Conservation (phyloP, 345 rosid species). For the Carallia brachiata region DNA sequence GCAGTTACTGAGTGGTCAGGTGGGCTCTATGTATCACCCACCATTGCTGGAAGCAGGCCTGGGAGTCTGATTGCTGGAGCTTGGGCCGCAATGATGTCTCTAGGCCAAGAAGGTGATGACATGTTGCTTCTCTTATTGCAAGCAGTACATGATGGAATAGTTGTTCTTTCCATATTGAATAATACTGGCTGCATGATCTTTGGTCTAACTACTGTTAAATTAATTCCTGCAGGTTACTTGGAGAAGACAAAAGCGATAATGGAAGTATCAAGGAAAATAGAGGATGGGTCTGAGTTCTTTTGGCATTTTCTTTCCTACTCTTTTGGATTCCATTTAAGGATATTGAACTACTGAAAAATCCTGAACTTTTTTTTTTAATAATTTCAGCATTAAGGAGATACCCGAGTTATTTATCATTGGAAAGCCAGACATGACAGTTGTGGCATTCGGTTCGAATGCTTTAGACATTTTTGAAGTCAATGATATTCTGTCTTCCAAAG, state of each 20-base stretch:
- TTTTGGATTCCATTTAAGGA: neutral
- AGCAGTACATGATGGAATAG: no score
- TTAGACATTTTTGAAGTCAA: conserved; percentile 89
- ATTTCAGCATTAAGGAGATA: conserved; percentile 64
- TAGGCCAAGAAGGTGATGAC: conserved; percentile 66
- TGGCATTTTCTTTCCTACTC: neutral
- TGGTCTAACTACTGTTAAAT: conserved; percentile 19
- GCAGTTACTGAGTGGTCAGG: conserved; percentile 98
- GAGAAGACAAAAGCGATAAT: conserved; percentile 67
- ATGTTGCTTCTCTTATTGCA: conserved; percentile 15
- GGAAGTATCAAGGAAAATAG: conserved; percentile 73
- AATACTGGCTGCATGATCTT: conserved; percentile 6
- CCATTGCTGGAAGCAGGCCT: conserved; percentile 94
- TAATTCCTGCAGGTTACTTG: conserved; percentile 57
- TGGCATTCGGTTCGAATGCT: conserved; percentile 71
- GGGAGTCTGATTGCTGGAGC: conserved; percentile 89
- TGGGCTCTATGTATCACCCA: conserved; percentile 88
- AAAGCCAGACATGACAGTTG: conserved; percentile 85
- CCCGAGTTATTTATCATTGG: conserved; percentile 72
- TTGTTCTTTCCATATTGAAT: neutral
- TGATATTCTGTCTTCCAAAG: conserved; percentile 77
- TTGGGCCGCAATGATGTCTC: conserved; percentile 92
- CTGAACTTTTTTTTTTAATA: neutral
- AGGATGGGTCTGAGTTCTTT: conserved; percentile 52
- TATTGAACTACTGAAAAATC: conserved; percentile 2